Base-by-base conservation (phyloP, 2,329 filamentous ascomycete genomes). In the Trichoderma sp. region DNA sequence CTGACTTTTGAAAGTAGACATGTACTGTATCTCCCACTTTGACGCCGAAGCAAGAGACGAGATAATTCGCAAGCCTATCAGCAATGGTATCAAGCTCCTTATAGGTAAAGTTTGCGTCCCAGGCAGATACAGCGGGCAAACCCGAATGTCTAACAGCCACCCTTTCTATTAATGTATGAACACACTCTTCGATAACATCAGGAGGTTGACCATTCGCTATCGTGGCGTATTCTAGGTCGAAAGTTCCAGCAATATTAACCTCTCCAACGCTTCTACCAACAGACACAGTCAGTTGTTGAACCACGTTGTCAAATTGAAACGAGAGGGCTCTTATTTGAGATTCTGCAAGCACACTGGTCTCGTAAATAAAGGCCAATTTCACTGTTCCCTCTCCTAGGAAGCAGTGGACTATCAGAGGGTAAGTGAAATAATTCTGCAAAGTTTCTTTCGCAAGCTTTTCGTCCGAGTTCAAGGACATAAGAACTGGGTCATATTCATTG, bases 71-170 rank as follows among this genome's bases (percentile, higher is more conserved):
- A 8, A 57, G n/a, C 6, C 52, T 22, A 32, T 50, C 32, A 15
- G 60, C 19, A 2, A 35, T 35, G 1, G 17, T 22, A 35, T 73
- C 57, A 15, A 74, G 67, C 15, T 71, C 42, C 15, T 45, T 45
- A 37, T 70, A 74, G 1, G 72, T 71, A 25, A 73, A n/a, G 1
- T 70, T 45, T 10, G 70, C 70, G 67, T 74, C 73, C 72, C 72
- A 74, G 4, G 70, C 63, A 19, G 53, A 45, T n/a, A 73, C 64
- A 13, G 68, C 68, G 10, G 22, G 32, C 7, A 59, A 34, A 17
- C 60, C 17, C 8, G 39, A 27, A 25, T 48, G 19, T 4, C n/a
- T 34, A 0, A 12, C 15, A 4, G 42, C 29, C 4, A n/a, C 19
- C 15, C 19, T 13, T 12, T 50, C 63, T 5, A 69, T 50, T 12